phyloP scores from a whole-genome alignment of 352 stramenopile species.

The Globisporangium paddicum region DNA sequence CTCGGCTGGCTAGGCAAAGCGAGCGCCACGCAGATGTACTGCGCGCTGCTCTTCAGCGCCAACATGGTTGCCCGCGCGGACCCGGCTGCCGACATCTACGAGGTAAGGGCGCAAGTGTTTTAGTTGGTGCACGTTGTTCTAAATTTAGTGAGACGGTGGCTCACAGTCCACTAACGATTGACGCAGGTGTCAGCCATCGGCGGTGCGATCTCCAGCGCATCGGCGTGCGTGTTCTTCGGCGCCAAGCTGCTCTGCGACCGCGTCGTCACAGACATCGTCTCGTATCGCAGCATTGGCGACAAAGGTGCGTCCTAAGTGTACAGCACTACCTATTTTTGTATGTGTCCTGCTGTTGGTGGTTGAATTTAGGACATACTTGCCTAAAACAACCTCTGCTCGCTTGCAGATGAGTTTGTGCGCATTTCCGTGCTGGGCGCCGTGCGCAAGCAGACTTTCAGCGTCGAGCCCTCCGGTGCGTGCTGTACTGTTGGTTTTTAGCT shows the following conservation, averaged over 20 bases:
- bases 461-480: conserved; percentile 36
- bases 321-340: background rate
- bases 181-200: conserved; percentile 38
- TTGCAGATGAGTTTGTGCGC: conserved; percentile 45
- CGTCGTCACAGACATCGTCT: conserved; percentile 67
- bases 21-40: conserved; percentile 75
- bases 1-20: conserved; percentile 60
- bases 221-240: conserved; percentile 59
- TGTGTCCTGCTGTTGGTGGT: background rate
- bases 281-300: conserved; percentile 56
- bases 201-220: conserved; percentile 63
- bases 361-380: background rate
- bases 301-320: conserved; percentile 20
- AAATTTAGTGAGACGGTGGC: background rate
- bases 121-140: background rate
- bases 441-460: conserved; percentile 43
- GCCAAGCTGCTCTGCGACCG: conserved; percentile 65
- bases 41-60: conserved; percentile 50
- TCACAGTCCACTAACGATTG: background rate
- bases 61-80: conserved; percentile 63
- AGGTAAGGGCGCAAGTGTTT: conserved; percentile 17
- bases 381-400: background rate
- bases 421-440: conserved; percentile 42
- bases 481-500: background rate
- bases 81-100: conserved; percentile 41